Conservation (phyloP, 2,329 filamentous ascomycete genomes). For the Xylariomycetidae sp. region DNA sequence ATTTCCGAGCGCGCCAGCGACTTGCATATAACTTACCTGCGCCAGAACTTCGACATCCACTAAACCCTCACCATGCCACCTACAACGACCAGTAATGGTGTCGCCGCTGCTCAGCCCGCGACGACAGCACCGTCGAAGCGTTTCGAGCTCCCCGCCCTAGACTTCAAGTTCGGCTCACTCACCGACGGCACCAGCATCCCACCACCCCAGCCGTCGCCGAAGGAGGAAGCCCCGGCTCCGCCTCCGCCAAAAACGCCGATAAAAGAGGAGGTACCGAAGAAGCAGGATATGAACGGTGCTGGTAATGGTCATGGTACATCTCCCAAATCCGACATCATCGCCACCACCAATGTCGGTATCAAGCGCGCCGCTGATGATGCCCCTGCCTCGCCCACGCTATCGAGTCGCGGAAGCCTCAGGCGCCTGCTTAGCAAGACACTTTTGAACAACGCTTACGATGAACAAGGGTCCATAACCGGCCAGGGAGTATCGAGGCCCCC, state of each 20-base stretch:
- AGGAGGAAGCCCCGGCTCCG: constrained; percentile 41
- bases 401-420: constrained; percentile 52
- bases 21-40: too few species aligned
- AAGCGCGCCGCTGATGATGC: constrained; percentile 48
- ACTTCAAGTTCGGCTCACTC: constrained; percentile 55
- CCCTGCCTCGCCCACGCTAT: constrained; percentile 48
- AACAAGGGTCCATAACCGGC: constrained; percentile 32
- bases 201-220: constrained; percentile 51
- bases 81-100: constrained; percentile 16
- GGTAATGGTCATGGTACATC: constrained; percentile 38
- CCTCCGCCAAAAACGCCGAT: constrained; percentile 29
- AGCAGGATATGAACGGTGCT: constrained; percentile 21
- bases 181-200: constrained; percentile 60
- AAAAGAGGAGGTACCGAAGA: constrained; percentile 17
- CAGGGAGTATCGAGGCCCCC: constrained; percentile 37
- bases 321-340: constrained; percentile 26
- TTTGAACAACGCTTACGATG: constrained; percentile 49
- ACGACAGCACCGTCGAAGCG: constrained; percentile 23
- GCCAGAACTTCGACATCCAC: too few species aligned
- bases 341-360: constrained; percentile 31
- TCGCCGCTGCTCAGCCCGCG: constrained; percentile 11
- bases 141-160: constrained; percentile 55
- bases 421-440: constrained; percentile 52
- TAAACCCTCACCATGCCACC: constrained; percentile 17
- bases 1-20: too few species aligned